These are phyloP conservation scores for Komagataella ulmi DNA, from an alignment of 805 yeast species.

Conservation along the genomic window DNA sequence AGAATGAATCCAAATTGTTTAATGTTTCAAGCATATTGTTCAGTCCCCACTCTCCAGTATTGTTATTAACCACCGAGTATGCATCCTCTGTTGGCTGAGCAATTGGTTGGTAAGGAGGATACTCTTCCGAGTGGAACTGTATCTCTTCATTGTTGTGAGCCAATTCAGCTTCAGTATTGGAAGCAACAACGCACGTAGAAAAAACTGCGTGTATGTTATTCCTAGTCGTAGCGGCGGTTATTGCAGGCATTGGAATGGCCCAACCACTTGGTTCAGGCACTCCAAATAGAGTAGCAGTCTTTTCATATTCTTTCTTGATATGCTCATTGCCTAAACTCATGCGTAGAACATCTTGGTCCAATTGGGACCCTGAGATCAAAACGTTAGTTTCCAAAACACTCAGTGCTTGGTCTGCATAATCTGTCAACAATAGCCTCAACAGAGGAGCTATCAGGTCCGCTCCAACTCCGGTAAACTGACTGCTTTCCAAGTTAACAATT, in stretches of 20 bases:
- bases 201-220: constrained; percentile 94
- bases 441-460: constrained; percentile 92
- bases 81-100: constrained; percentile 28
- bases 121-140: constrained; percentile 52
- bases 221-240: constrained; percentile 77
- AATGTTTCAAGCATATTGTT: constrained; percentile 89
- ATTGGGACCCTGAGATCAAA: constrained; percentile 75
- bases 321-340: constrained; percentile 82
- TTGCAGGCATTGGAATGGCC: constrained; percentile 94
- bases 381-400: constrained; percentile 82
- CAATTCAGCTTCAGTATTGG: constrained; percentile 22
- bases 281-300: constrained; percentile 83
- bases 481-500: constrained; percentile 58
- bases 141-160: constrained; percentile 24
- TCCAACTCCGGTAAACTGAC: constrained; percentile 80
- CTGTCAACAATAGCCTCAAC: constrained; percentile 65
- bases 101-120: constrained; percentile 18
- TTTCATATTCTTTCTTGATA: constrained; percentile 68
- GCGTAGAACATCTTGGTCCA: constrained; percentile 84
- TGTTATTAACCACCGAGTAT: constrained; percentile 20
- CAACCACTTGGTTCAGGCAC: constrained; percentile 93
- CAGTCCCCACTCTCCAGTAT: constrained; percentile 59
- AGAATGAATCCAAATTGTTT: constrained; percentile 80
- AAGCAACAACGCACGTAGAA: constrained; percentile 55
- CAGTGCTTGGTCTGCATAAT: constrained; percentile 77